These are phyloP conservation scores for Chlorophyllum brunneum DNA, from an alignment of 768 basidiomycete species.

Conservation along the genomic window DNA sequence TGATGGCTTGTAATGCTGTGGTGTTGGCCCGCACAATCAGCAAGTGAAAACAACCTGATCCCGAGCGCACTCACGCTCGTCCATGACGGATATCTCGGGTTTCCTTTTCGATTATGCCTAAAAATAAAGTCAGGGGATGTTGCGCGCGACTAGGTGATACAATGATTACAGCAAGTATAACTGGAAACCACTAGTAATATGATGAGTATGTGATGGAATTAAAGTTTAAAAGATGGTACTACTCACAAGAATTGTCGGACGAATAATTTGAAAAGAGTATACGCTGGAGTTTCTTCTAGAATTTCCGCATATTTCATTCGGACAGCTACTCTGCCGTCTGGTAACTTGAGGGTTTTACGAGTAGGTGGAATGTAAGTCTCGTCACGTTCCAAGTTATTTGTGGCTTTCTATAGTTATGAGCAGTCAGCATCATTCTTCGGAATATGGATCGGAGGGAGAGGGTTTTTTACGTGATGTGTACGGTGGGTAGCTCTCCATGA, in stretches of 20 bases:
- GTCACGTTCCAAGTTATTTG: conserved; percentile 60
- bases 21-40: conserved; percentile 5
- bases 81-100: conserved; percentile 37
- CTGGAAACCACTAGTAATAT: conserved; percentile 34
- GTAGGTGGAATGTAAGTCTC: conserved; percentile 65
- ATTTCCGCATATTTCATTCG: conserved; percentile 40
- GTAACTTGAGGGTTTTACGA: conserved; percentile 37
- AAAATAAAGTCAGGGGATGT: neutral
- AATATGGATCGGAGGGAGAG: conserved; percentile 1
- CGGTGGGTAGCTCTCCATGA: conserved; percentile 67
- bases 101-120: conserved; percentile 44
- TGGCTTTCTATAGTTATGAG: conserved; percentile 32
- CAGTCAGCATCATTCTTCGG: neutral
- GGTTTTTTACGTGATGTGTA: conserved; percentile 62
- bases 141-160: neutral
- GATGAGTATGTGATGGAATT: neutral
- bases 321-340: conserved; percentile 36
- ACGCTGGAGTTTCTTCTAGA: conserved; percentile 48
- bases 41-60: neutral
- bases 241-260: conserved; percentile 47
- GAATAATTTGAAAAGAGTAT: conserved; percentile 45
- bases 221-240: neutral
- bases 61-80: conserved; percentile 34
- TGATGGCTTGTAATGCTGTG: conserved; percentile 39
- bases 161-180: conserved; percentile 39